Base-by-base conservation (phyloP, 768 basidiomycete genomes). In the Stropharia rugosoannulata region DNA sequence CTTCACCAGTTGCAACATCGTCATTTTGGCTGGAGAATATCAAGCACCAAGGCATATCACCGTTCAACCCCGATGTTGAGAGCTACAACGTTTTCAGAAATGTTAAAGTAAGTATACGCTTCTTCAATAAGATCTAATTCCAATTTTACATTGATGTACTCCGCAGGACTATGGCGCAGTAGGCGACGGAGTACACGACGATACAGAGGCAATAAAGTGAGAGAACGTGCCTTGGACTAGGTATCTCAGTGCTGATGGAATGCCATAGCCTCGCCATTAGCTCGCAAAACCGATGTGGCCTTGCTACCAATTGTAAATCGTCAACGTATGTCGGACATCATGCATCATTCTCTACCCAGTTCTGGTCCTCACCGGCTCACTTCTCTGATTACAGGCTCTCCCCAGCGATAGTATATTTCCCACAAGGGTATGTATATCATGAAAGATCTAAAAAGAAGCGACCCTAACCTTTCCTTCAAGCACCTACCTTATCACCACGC, bases 341-440 rank as follows among this genome's bases (percentile, higher is more conserved):
- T 22, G n/a, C n/a, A n/a, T n/a, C n/a, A n/a, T n/a, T n/a, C n/a
- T n/a, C n/a, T 48, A 12, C 15, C 10, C 16, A 15, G 4, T 12
- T 36, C 4, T 29, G 32, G 3, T 25, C 12, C 41, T 36, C 22
- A 22, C 22, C 18, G 6, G 12, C 27, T 16, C 27, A 22, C 22
- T 22, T 22, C 9, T 16, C 11, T n/a, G n/a, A 4, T n/a, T 40
- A 19, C 37, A 89, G 87, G 12, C 68, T 85, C 6, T 79, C 86
- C 0, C 89, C 90, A 6, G 90, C 88, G 3, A 66, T 91, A 15
- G 80, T 91, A 27, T 92, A 82, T 70, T 90, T 92, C 70, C 90
- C 90, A 0, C 64, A 75, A 57, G 90, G 89, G 87, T 86, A 69
- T 51, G 22, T 4, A 22, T 22, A 22, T 22, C 22, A 22, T 22